Base-by-base conservation (phyloP, 169 alveolate species). In the Cryptosporidium bovis region DNA sequence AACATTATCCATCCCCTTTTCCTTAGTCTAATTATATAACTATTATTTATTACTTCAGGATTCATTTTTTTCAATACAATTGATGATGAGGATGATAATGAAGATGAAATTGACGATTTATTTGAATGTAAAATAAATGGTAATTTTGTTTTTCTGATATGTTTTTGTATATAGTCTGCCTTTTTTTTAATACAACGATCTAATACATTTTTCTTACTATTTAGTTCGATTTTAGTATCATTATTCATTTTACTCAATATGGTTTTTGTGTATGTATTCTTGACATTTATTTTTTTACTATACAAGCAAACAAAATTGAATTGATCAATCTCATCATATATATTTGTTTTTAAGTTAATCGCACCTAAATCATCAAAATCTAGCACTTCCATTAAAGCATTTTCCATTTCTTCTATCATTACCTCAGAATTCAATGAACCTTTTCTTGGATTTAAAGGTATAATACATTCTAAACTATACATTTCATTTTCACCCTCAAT, bases 1-100 rank as follows among this genome's bases (percentile, higher is more conserved):
- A 77, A 60, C 27, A 77, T 13, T 18, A 56, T 77, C 87, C 87
- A 77, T 6, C 87, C 56, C 10, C 87, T 56, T 56, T 77, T 77
- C 10, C 64, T 34, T 16, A 77, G 12, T 34, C 87, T 56, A 7
- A 15, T 60, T 34, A 40, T 29, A 36, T 77, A 77, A 18, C 36
- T 60, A 6, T 36, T 60, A 44, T 60, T 60, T 24, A 77, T 34
- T 60, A 50, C n/a, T 48, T 60, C 34, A 3, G 51, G 27, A 36
- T 56, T 77, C 46, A 55, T 60, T 56, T 40, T 16, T 12, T 36
- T 40, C 10, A 60, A 40, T 6, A 60, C 58, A 36, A 56, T 24
- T 20, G 71, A 62, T 34, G 87, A 77, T 5, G 87, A 56, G 27
- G 64, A n/a, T 15, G 60, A 77, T 18, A 46, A n/a, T 18, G 64